These are phyloP conservation scores for Candida gorgasii DNA, from an alignment of 805 yeast genomes.

Conservation along the genomic window DNA sequence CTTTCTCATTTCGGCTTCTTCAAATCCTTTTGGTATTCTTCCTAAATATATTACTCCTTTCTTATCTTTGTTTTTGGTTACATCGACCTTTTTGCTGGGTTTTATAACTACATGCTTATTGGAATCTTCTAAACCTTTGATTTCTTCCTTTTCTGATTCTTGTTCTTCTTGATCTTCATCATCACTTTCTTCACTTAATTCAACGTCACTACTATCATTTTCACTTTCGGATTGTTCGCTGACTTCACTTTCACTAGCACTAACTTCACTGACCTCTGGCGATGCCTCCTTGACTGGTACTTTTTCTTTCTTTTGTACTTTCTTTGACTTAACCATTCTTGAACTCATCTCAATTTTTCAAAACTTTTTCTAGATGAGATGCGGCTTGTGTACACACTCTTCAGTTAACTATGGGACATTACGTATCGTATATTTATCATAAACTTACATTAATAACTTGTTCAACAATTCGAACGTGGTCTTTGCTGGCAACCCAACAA, in stretches of 20 bases:
- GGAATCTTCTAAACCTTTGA: constrained; percentile 19
- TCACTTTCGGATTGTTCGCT: constrained; percentile 17
- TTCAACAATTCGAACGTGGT: constrained; percentile 49
- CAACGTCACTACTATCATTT: constrained; percentile 19
- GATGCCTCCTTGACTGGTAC: constrained; percentile 1
- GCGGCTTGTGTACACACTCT: constrained; percentile 1
- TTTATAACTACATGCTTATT: constrained; percentile 26
- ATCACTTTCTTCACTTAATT: constrained; percentile 18
- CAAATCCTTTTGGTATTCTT: constrained; percentile 89
- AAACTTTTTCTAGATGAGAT: constrained; percentile 8
- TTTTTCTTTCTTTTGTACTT: neutral
- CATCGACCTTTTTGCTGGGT: constrained; percentile 16
- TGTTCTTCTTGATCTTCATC: constrained; percentile 26
- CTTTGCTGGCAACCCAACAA: constrained; percentile 82
- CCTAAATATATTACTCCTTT: constrained; percentile 85
- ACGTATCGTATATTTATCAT: too few species aligned
- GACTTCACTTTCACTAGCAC: constrained; percentile 15
- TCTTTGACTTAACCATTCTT: constrained; percentile 17
- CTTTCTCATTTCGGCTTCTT: constrained; percentile 73
- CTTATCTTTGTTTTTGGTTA: constrained; percentile 20
- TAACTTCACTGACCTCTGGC: constrained; percentile 11
- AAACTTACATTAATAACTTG: too few species aligned
- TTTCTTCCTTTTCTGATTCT: constrained; percentile 27
- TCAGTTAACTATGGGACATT: too few species aligned
- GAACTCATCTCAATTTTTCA: constrained; percentile 13